These are phyloP conservation scores for Cicer cuneatum DNA, from an alignment of 306 rosid species.

Conservation along the genomic window DNA sequence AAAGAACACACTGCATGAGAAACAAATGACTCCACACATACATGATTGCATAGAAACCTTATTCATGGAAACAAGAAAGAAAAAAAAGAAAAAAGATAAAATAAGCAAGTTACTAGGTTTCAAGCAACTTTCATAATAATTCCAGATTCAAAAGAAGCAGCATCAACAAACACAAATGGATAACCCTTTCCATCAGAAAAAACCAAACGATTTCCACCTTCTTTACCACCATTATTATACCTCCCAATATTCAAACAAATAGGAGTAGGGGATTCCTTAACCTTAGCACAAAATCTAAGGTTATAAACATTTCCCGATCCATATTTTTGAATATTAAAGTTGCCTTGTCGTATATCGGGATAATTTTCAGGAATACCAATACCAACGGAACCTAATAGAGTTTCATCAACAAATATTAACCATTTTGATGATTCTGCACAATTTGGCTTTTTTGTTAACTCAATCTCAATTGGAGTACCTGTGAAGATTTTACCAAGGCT, in stretches of 20 bases:
- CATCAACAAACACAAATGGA: not conserved
- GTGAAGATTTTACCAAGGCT: not conserved
- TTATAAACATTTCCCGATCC: not conserved
- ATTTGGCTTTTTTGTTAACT: not conserved
- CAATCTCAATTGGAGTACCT: constrained; percentile 14
- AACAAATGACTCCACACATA: too few relatives aligned
- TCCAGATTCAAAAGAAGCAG: not conserved
- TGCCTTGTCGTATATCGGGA: not conserved
- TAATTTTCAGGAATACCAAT: constrained; percentile 26
- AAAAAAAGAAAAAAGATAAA: too few relatives aligned
- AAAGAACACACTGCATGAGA: too few relatives aligned
- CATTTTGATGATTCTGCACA: constrained; percentile 5
- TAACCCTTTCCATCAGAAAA: not conserved
- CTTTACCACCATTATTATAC: not conserved
- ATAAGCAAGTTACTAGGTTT: not conserved
- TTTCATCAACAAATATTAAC: constrained; percentile 1
- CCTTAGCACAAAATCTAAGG: constrained; percentile 21
- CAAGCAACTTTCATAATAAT: constrained; percentile 16
- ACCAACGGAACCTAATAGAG: not conserved
- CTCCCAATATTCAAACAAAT: constrained; percentile 41
- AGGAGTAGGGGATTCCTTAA: not conserved
- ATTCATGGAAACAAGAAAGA: too few relatives aligned
- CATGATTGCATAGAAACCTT: too few relatives aligned
- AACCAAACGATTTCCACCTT: constrained; percentile 9
- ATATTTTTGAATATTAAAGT: constrained; percentile 16